Conservation (phyloP, 2,329 filamentous ascomycete genomes). For the Stagonosporopsis rhizophila region DNA sequence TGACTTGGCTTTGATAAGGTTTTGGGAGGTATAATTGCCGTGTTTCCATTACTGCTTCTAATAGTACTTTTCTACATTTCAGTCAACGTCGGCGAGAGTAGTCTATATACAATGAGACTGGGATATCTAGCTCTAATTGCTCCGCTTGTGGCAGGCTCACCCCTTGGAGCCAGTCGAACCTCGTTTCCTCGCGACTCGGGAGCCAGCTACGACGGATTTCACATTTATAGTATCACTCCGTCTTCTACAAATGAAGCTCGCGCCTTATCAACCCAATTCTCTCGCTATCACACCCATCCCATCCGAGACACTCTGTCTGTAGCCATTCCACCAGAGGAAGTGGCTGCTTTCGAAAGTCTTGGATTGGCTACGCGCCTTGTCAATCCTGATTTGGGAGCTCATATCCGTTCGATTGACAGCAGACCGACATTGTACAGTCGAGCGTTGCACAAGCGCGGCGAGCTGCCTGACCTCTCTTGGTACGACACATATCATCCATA, state of each 20-base stretch:
- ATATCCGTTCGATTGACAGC: conserved; percentile 44
- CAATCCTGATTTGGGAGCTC: conserved; percentile 54
- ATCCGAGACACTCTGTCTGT: conserved; percentile 37
- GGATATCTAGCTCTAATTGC: conserved; percentile 15
- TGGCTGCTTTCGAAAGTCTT: conserved; percentile 48
- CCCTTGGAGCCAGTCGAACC: conserved; percentile 5
- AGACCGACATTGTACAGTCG: conserved; percentile 23
- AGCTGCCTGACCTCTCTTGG: conserved; percentile 52
- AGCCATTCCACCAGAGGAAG: conserved; percentile 50
- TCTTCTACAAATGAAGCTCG: conserved; percentile 26
- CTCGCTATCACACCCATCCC: conserved; percentile 29
- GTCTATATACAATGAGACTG: conserved; percentile 19
- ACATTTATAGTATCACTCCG: conserved; percentile 28
- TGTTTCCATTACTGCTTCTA: neutral
- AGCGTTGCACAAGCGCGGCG: conserved; percentile 33
- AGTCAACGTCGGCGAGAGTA: neutral
- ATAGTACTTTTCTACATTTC: neutral
- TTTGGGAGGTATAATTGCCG: neutral
- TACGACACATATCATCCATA: conserved; percentile 44
- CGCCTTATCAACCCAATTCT: conserved; percentile 22
- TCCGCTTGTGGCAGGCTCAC: conserved; percentile 23
- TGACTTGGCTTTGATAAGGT: neutral
- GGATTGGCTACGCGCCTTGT: conserved; percentile 49
- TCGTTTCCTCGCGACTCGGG: conserved; percentile 4
- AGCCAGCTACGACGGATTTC: conserved; percentile 29